Base-by-base conservation (phyloP, 73 alveolate genomes). In the Diophrys sp. region DNA sequence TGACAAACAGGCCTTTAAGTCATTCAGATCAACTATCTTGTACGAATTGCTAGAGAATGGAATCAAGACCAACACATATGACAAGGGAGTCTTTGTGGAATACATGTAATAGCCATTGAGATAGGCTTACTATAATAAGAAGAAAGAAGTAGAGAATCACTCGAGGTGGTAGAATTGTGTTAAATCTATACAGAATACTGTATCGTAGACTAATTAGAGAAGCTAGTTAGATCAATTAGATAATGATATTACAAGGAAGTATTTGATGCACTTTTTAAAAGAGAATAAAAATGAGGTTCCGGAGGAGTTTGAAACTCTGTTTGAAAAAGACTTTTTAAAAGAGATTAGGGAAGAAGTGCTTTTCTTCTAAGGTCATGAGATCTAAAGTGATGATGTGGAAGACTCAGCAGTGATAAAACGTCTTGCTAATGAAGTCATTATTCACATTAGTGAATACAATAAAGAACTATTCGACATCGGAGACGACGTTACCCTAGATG, bases 401-500 rank as follows among this genome's bases (percentile, higher is more conserved):
- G 33, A 29, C 67, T 74, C 80, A 11, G 55, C 33, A 31, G 34
- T 66, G 67, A 66, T 54, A 66, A 56, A 79, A 57, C 74, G 29
- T 32, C 34, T 79, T 29, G 30, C 87, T 54, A 31, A 54, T 2
- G 82, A 76, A 56, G 85, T 84, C 32, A 83, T 73, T n/a, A 67
- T 87, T 54, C 62, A 78, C 29, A 54, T 81, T 70, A 32, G 31
- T 0, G 83, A 73, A 18, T 74, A 86, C 71, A 92, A 92, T 28
- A 8, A 87, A 75, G 92, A 83, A 70, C 24, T 33, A 34, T 89
- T 92, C 74, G 75, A 84, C 28, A 78, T 73, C 14, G 91, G 86
- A 14, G 98, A 94, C 33, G 85, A 81, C 29, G 95, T 91, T n/a
- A 77, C 71, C 67, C 67, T 94, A 24, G 28, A 14, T 0, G 80